phyloP scores from a whole-genome alignment of 345 rosid species.

The Iberis pinnata region DNA sequence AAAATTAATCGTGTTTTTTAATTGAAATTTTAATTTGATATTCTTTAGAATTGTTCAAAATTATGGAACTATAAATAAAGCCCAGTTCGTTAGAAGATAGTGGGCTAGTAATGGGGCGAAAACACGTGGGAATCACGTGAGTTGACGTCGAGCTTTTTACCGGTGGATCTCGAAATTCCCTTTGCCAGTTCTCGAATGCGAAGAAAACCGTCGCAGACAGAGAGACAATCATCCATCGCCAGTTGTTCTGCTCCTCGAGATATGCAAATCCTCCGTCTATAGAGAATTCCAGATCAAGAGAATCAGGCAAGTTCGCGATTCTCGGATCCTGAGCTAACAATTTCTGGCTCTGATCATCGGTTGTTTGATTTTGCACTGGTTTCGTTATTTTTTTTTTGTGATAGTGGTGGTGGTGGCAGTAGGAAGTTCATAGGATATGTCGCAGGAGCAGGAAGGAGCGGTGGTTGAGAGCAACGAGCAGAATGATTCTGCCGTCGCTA shows the following conservation, averaged over 20 bases:
- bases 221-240: slow-evolving; percentile 17
- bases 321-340: slow-evolving; percentile 13
- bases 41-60: too few species aligned
- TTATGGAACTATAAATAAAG: too few species aligned
- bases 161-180: slow-evolving; percentile 19
- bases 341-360: slow-evolving; percentile 8
- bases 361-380: slow-evolving; percentile 16
- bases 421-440: slow-evolving; percentile 28
- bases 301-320: slow-evolving; percentile 12
- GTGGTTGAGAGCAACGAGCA: slow-evolving; percentile 31
- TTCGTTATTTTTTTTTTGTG: background rate
- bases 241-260: slow-evolving; percentile 6
- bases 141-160: slow-evolving; percentile 5
- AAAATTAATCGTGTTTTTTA: too few species aligned
- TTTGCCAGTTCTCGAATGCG: slow-evolving; percentile 13
- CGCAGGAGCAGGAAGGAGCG: slow-evolving; percentile 32
- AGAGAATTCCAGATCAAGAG: slow-evolving; percentile 12
- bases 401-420: background rate
- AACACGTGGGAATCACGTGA: slow-evolving; percentile 20
- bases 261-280: slow-evolving; percentile 11
- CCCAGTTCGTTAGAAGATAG: background rate
- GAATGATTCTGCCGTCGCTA: slow-evolving; percentile 26
- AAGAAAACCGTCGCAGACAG: slow-evolving; percentile 15
- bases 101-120: background rate
- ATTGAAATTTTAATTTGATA: too few species aligned